Percentiles rank a stretch among this genome's conserved stretches.
Conservation (phyloP, 2,329 filamentous ascomycete genomes). For the Monosporascus sp. region DNA sequence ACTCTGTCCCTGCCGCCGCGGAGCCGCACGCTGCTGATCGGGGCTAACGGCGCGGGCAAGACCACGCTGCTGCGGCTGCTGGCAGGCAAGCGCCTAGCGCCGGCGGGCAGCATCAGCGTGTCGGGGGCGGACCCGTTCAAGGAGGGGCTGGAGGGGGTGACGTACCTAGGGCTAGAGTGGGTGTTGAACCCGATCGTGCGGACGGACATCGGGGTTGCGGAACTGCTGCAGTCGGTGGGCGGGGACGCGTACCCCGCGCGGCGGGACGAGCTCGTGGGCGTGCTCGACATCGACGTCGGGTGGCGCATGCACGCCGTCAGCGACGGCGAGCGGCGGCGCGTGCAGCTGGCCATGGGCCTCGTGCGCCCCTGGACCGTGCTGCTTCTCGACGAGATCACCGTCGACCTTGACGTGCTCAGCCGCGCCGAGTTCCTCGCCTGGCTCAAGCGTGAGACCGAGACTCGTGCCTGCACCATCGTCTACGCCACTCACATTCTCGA, state of each 20-base stretch:
- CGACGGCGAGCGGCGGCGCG: slow-evolving; percentile 84
- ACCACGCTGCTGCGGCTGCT: slow-evolving; percentile 93
- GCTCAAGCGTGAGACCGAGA: slow-evolving; percentile 81
- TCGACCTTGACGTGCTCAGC: slow-evolving; percentile 85
- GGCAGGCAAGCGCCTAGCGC: slow-evolving; percentile 89
- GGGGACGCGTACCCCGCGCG: slow-evolving; percentile 77
- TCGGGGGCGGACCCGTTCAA: slow-evolving; percentile 89
- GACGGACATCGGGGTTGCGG: slow-evolving; percentile 86
- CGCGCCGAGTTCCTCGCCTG: slow-evolving; percentile 81
- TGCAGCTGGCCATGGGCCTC: slow-evolving; percentile 94
- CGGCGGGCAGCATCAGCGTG: slow-evolving; percentile 67
- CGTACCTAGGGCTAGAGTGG: slow-evolving; percentile 96
- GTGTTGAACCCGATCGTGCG: slow-evolving; percentile 95
- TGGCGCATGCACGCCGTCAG: slow-evolving; percentile 97
- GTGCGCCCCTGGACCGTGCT: slow-evolving; percentile 87
- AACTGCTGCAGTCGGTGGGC: slow-evolving; percentile 79
- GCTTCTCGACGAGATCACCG: slow-evolving; percentile 92
- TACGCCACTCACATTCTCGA: slow-evolving; percentile 98
- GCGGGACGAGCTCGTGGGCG: slow-evolving; percentile 77
- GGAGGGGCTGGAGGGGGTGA: slow-evolving; percentile 84
- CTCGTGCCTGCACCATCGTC: slow-evolving; percentile 79
- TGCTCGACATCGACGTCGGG: slow-evolving; percentile 83
- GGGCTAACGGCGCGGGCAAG: slow-evolving; percentile 95
- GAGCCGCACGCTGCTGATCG: slow-evolving; percentile 85
- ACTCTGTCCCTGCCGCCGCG: slow-evolving; percentile 71